Evolutionary conservation across 1,139 yeast genomes (phyloP).

Genomic region (Hansenula anomala): DNA sequence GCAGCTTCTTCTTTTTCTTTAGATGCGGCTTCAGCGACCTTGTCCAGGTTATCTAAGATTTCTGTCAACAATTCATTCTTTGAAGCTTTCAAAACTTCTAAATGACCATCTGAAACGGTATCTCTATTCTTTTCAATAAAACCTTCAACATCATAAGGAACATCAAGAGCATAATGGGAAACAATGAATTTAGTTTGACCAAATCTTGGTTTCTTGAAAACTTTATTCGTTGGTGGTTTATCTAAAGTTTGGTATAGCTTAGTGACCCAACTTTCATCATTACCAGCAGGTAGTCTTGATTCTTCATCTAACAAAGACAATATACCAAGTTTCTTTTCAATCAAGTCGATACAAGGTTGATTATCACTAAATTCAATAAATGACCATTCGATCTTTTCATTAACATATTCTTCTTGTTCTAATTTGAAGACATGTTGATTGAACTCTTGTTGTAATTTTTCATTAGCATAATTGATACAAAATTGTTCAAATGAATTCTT

Average conservation of each 20-base stretch:
- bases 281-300: constrained; percentile 90
- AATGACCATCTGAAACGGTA: constrained; percentile 93
- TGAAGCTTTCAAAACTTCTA: constrained; percentile 74
- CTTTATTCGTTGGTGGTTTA: constrained; percentile 71
- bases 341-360: constrained; percentile 93
- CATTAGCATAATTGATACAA: constrained; percentile 97
- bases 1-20: constrained; percentile 36
- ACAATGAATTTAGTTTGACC: constrained; percentile 91
- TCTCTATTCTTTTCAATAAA: constrained; percentile 96
- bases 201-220: constrained; percentile 90
- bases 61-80: constrained; percentile 59
- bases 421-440: constrained; percentile 96
- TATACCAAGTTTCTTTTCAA: constrained; percentile 87
- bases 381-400: constrained; percentile 94
- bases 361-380: constrained; percentile 95
- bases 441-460: constrained; percentile 94
- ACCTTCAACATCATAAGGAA: constrained; percentile 88
- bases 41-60: constrained; percentile 63
- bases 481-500: constrained; percentile 94
- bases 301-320: constrained; percentile 90
- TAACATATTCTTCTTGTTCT: constrained; percentile 92
- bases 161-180: constrained; percentile 93
- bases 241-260: constrained; percentile 85
- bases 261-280: constrained; percentile 88
- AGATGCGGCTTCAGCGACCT: constrained; percentile 50